These are phyloP conservation scores for Panellus pusillus DNA, from an alignment of 768 basidiomycete species.

Conservation along the genomic window DNA sequence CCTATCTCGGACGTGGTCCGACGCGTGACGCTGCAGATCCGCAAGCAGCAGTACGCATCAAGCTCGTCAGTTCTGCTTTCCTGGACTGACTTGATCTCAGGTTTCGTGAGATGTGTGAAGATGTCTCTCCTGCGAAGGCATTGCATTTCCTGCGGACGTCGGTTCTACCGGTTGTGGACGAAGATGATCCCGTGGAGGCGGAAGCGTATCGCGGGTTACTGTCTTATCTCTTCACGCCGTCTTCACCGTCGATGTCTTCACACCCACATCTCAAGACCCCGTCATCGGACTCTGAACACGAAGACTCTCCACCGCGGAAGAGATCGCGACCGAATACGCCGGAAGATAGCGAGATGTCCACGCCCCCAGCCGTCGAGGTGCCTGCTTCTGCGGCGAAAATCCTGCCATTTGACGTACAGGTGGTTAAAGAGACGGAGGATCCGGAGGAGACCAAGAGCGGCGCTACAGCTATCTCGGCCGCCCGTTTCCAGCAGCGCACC, in stretches of 20 bases:
- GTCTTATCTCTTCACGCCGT: conserved; percentile 55
- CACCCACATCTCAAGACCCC: conserved; percentile 22
- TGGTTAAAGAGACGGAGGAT: conserved; percentile 24
- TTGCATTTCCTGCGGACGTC: conserved; percentile 70
- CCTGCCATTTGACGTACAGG: conserved; percentile 24
- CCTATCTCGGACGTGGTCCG: conserved; percentile 63
- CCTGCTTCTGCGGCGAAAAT: conserved; percentile 23
- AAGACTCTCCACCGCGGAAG: conserved; percentile 42
- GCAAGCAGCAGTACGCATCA: conserved; percentile 66
- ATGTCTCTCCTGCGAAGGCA: conserved; percentile 58
- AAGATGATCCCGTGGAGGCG: conserved; percentile 60
- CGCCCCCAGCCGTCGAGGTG: conserved; percentile 22
- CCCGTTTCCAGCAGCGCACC: conserved; percentile 62
- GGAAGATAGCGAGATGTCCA: conserved; percentile 37
- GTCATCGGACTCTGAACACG: conserved; percentile 21
- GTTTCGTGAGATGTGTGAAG: conserved; percentile 82
- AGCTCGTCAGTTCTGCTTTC: neutral
- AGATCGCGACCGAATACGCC: conserved; percentile 45
- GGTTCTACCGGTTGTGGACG: conserved; percentile 72
- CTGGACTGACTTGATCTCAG: conserved; percentile 33
- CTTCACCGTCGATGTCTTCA: conserved; percentile 24
- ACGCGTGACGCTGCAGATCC: conserved; percentile 59
- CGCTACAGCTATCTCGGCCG: conserved; percentile 37
- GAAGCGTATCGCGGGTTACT: conserved; percentile 65
- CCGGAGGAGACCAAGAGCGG: conserved; percentile 20